These are phyloP conservation scores for Colletotrichum aenigma DNA, from an alignment of 2,329 filamentous ascomycete genomes.

Conservation along the genomic window DNA sequence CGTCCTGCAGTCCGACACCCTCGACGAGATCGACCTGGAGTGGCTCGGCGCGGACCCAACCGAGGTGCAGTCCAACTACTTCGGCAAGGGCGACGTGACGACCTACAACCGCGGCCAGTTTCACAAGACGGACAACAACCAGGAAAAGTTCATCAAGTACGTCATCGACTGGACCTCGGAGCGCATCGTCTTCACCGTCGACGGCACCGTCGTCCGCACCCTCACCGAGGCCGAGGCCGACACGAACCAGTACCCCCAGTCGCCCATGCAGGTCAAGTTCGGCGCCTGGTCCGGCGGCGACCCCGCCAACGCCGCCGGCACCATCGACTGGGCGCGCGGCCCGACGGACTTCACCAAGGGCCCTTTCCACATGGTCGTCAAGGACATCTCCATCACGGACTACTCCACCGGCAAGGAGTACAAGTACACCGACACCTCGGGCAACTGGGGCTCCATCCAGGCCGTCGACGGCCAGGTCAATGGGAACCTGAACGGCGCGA, in stretches of 20 bases:
- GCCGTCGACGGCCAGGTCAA: slow-evolving; percentile 81
- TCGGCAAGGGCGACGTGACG: slow-evolving; percentile 86
- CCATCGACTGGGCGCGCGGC: slow-evolving; percentile 88
- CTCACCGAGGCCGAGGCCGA: slow-evolving; percentile 73
- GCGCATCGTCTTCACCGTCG: slow-evolving; percentile 87
- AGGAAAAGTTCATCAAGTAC: slow-evolving; percentile 82
- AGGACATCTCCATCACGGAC: slow-evolving; percentile 78
- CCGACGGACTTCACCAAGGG: slow-evolving; percentile 82
- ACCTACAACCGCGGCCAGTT: slow-evolving; percentile 89
- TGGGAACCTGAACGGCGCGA: slow-evolving; percentile 64
- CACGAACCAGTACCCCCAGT: slow-evolving; percentile 84
- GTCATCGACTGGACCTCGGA: slow-evolving; percentile 88
- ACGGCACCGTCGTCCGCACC: slow-evolving; percentile 77
- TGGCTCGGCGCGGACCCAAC: slow-evolving; percentile 81
- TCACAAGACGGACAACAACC: slow-evolving; percentile 72
- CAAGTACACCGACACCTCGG: slow-evolving; percentile 77
- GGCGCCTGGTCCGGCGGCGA: slow-evolving; percentile 94
- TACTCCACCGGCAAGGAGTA: slow-evolving; percentile 93
- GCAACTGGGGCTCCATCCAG: slow-evolving; percentile 81
- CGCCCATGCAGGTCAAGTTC: slow-evolving; percentile 92
- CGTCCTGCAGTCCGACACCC: slow-evolving; percentile 86
- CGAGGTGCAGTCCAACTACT: slow-evolving; percentile 96
- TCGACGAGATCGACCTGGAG: slow-evolving; percentile 98
- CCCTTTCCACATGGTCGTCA: slow-evolving; percentile 86
- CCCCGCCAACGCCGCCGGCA: slow-evolving; percentile 76